Evolutionary conservation across 345 rosid species (phyloP).

Genomic region (Salix caprea): DNA sequence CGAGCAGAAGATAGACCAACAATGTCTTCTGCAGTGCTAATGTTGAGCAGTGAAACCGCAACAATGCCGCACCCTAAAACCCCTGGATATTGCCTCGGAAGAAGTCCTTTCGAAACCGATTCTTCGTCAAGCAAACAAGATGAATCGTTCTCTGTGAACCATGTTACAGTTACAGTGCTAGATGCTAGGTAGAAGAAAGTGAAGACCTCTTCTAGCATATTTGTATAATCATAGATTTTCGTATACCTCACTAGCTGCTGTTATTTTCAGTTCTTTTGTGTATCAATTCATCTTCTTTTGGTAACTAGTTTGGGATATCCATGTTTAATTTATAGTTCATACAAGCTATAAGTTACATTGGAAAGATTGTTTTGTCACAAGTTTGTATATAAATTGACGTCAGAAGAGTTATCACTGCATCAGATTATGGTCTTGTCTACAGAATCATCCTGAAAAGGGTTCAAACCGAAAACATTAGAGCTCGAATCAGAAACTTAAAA

Average conservation of each 20-base stretch:
- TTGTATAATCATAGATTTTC: conserved; percentile 9
- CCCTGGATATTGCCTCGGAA: conserved; percentile 64
- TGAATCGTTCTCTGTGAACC: conserved; percentile 64
- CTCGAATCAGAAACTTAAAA: not conserved
- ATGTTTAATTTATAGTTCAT: not conserved
- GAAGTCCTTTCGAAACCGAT: conserved; percentile 44
- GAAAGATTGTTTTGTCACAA: not conserved
- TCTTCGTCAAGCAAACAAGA: conserved; percentile 54
- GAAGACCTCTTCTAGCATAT: not conserved
- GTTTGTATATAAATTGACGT: not conserved
- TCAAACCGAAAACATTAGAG: too few species aligned
- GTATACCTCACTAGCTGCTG: not conserved
- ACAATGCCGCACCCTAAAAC: conserved; percentile 55
- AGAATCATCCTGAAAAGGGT: too few species aligned
- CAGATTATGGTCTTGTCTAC: too few species aligned
- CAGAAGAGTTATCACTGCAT: too few species aligned
- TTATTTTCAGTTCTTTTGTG: not conserved
- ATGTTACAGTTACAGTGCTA: conserved; percentile 64
- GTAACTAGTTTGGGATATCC: not conserved
- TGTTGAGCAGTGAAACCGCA: conserved; percentile 63
- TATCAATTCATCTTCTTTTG: not conserved
- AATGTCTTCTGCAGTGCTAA: conserved; percentile 57
- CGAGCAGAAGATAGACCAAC: conserved; percentile 63
- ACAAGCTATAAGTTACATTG: not conserved
- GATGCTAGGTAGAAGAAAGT: conserved; percentile 48